Base-by-base conservation (phyloP, 176 grass and related monocot species). In the Rhynchospora breviuscula region DNA sequence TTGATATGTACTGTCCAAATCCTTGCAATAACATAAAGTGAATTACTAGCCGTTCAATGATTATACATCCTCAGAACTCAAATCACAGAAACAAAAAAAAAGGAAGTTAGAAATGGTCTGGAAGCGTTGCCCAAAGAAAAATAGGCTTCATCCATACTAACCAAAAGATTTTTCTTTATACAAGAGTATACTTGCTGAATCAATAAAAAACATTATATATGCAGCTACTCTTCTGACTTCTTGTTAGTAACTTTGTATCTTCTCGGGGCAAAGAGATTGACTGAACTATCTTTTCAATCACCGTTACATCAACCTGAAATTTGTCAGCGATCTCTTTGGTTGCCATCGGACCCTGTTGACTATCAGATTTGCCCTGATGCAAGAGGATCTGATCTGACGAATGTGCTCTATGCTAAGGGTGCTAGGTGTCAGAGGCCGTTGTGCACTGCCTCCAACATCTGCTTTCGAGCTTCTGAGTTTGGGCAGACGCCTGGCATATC, bases 381-480 rank as follows among this genome's bases (percentile, higher is more conserved):
- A 82, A 82, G 40, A 82, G 61, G n/a, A 82, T 29, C 26, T 82
- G 29, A 82, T 82, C 80, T 82, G 80, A 17, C 52, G 80, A 21
- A 82, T 82, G 19, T 67, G 80, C 61, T 82, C 59, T 63, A 82
- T 67, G 29, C 47, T 82, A 46, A 82, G 80, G 59, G 80, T 82
- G 80, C 80, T 60, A 54, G 80, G 60, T 67, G 62, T 44, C 46
- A 67, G 61, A 82, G 40, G 7, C 13, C 3, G 26, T 8, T 66
- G 80, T 67, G 14, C n/a, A 65, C 43, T 25, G 15, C 45, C 40
- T 18, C 12, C 43, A 23, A 13, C 33, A 49, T 82, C 8, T 26
- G 21, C 45, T 49, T 82, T 82, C 18, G 82, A 75, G 67, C 51
- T 84, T 66, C 82, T 45, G 22, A 84, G 10, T 61, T 74, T 84